Conservation (phyloP, 129 eudicot genomes). For the Flaveria linearis region DNA sequence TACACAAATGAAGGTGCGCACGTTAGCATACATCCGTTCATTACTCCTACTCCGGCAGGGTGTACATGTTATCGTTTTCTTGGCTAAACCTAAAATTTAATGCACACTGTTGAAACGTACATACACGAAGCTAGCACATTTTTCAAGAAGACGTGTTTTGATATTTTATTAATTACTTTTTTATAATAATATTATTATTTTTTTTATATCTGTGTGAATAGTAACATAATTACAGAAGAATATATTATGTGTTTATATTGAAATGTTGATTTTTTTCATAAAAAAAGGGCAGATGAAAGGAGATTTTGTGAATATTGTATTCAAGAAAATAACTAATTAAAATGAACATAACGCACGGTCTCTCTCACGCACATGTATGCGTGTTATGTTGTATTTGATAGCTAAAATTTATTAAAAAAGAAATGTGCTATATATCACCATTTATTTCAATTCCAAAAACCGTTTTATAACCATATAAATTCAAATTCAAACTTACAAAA, state of each 20-base stretch:
- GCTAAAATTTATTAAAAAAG: not conserved
- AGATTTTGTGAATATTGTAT: not conserved
- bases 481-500: not conserved
- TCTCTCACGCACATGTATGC: not conserved
- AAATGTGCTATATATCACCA: not conserved
- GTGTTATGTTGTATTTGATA: not conserved
- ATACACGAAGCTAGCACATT: conserved; percentile 31
- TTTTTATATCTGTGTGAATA: too few species aligned
- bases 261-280: not conserved
- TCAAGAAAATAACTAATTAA: conserved; percentile 9
- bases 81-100: conserved; percentile 42
- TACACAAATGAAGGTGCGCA: conserved; percentile 93
- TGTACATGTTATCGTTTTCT: conserved; percentile 37
- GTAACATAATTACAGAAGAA: not conserved
- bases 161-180: not conserved
- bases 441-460: conserved; percentile 11
- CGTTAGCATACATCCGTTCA: conserved; percentile 34
- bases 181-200: not conserved
- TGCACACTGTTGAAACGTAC: conserved; percentile 45
- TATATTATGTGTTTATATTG: not conserved
- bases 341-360: not conserved
- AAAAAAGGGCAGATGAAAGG: not conserved
- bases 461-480: not conserved
- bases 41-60: not conserved
- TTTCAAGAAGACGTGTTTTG: conserved; percentile 31